A percentile compares a stretch with the other conserved stretches of the same genome.
phyloP scores from a whole-genome alignment of 306 rosid species.

The apple (Malus domestica) region ASM211411v1 NC_041799.1:5531001-5531500 shows the following conservation, averaged over 20 bases:
- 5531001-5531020: too few species aligned
- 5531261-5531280: background rate
- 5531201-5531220: background rate
- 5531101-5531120: too few species aligned
- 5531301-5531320: background rate
- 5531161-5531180: background rate
- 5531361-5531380: constrained; percentile 10
- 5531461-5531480: too few species aligned
- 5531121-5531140: background rate
- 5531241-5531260: background rate
- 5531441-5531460: too few species aligned
- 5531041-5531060: too few species aligned
- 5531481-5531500: too few species aligned
- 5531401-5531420: background rate
- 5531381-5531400: background rate
- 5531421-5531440: background rate
- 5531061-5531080: too few species aligned
- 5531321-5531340: constrained; percentile 4
- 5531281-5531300: background rate
- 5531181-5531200: background rate
- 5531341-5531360: background rate
- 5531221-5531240: background rate
- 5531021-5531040: too few species aligned
- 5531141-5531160: background rate
- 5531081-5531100: too few species aligned